Conservation (phyloP, 2,329 filamentous ascomycete genomes). For the Aureobasidium leucospermi region DNA sequence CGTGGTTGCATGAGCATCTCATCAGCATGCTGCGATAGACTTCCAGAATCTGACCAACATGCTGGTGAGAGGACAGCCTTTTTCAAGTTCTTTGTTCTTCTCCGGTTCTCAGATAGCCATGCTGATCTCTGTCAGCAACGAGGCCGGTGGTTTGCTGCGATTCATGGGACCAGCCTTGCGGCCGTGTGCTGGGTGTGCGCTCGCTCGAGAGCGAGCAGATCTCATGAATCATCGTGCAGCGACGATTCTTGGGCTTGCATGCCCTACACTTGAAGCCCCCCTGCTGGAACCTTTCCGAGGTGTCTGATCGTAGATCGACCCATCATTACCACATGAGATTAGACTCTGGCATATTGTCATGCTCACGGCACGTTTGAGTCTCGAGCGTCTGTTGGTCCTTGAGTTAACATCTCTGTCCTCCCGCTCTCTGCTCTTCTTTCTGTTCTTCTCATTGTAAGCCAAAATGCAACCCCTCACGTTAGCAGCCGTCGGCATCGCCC, state of each 20-base stretch:
- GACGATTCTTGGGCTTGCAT: conserved; percentile 9
- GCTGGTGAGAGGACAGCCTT: not conserved
- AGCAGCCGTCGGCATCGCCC: conserved; percentile 29
- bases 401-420: conserved; percentile 11
- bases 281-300: conserved; percentile 1
- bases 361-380: conserved; percentile 11
- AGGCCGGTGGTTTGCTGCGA: not conserved
- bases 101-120: not conserved
- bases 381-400: not conserved
- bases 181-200: not conserved
- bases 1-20: conserved; percentile 1
- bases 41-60: conserved; percentile 5
- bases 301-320: conserved; percentile 7
- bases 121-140: conserved; percentile 2
- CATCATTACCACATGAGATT: conserved; percentile 8
- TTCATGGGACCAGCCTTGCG: not conserved
- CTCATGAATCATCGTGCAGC: conserved; percentile 13
- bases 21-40: not conserved
- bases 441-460: not conserved
- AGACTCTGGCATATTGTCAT: conserved; percentile 7
- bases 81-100: not conserved
- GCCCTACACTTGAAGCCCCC: conserved; percentile 4
- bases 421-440: not conserved
- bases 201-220: not conserved
- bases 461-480: conserved; percentile 36